phyloP scores from a whole-genome alignment of 129 eudicot genomes.

The Lactuca saligna region DNA sequence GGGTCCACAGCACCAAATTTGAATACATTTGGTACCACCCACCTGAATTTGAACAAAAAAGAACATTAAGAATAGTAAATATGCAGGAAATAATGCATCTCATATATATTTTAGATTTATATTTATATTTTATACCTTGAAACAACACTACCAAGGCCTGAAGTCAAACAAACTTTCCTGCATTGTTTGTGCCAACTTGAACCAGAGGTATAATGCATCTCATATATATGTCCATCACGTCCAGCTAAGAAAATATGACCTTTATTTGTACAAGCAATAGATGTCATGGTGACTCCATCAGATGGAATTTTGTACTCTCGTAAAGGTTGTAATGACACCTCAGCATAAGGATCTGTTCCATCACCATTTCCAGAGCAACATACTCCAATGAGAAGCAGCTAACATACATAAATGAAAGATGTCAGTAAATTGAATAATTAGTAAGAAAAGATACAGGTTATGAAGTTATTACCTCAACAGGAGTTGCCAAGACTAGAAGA shows the following conservation, averaged over 20 bases:
- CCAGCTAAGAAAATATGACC: constrained; percentile 89
- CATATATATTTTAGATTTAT: too few species aligned
- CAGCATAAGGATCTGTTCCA: constrained; percentile 92
- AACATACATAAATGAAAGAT: constrained; percentile 28
- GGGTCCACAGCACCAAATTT: constrained; percentile 96
- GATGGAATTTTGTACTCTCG: constrained; percentile 87
- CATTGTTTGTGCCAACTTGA: constrained; percentile 93
- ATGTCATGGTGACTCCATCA: constrained; percentile 97
- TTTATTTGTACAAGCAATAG: constrained; percentile 78
- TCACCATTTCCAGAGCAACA: constrained; percentile 91
- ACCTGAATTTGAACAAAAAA: constrained; percentile 47
- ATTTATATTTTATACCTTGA: constrained; percentile 55
- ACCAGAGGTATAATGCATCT: constrained; percentile 80
- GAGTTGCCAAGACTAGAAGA: constrained; percentile 94
- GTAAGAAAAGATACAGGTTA: background rate
- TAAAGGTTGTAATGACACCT: constrained; percentile 87
- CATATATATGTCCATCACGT: constrained; percentile 96
- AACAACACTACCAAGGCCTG: constrained; percentile 81
- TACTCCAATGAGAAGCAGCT: constrained; percentile 93
- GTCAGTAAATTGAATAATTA: constrained; percentile 9
- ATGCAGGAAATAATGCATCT: too few species aligned
- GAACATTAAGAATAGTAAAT: constrained; percentile 9
- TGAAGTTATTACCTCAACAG: constrained; percentile 64
- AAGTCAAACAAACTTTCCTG: constrained; percentile 89
- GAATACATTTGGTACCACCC: constrained; percentile 94